Conservation (phyloP, 805 yeast genomes). For the Spathaspora passalidarum region DNA sequence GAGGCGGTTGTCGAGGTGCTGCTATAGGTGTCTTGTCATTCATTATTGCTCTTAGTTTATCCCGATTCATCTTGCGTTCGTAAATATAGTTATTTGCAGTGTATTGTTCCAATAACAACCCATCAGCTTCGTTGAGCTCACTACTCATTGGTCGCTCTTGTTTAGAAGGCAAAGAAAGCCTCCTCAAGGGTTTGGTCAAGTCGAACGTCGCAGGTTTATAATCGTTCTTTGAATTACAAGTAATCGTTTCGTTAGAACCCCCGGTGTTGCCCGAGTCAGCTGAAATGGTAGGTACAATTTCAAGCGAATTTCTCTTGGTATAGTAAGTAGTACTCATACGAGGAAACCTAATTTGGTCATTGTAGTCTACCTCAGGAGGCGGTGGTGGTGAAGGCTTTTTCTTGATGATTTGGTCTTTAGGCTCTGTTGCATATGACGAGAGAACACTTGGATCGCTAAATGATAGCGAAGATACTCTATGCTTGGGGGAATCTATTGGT, state of each 20-base stretch:
- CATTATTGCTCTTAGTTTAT: slow-evolving; percentile 7
- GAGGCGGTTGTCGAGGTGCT: slow-evolving; percentile 4
- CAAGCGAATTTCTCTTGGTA: slow-evolving; percentile 4
- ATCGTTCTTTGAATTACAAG: neutral
- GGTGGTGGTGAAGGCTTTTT: neutral
- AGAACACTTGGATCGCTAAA: neutral
- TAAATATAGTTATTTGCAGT: slow-evolving; percentile 21
- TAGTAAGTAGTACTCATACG: slow-evolving; percentile 41
- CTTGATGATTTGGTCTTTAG: neutral
- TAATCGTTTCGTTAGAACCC: slow-evolving; percentile 2
- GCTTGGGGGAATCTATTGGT: slow-evolving; percentile 17
- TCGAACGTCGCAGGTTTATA: slow-evolving; percentile 50
- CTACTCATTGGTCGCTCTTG: neutral
- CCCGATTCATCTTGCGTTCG: slow-evolving; percentile 11
- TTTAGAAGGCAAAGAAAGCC: slow-evolving; percentile 25
- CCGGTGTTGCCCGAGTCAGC: neutral
- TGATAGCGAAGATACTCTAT: slow-evolving; percentile 3
- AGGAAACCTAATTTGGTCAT: slow-evolving; percentile 55
- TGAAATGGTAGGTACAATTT: neutral
- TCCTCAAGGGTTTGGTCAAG: slow-evolving; percentile 35
- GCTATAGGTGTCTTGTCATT: neutral
- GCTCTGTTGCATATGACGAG: neutral
- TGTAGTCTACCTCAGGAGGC: slow-evolving; percentile 35
- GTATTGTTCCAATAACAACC: slow-evolving; percentile 10
- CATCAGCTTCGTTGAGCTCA: slow-evolving; percentile 1